Conservation (phyloP, 2,329 filamentous ascomycete genomes). For the Penicillium digitatum region DNA sequence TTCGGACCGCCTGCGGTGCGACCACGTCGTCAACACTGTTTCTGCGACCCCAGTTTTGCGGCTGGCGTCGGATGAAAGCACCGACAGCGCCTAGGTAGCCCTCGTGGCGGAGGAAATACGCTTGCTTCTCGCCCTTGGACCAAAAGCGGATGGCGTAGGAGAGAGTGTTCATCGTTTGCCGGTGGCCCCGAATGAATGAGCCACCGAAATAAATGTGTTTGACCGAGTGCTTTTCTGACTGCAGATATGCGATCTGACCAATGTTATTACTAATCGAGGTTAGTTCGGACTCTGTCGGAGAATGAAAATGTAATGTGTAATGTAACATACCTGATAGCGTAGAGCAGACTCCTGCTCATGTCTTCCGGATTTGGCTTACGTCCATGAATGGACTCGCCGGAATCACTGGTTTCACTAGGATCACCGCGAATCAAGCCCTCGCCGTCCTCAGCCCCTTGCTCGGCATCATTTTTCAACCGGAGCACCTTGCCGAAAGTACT, state of each 20-base stretch:
- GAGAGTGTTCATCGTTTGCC: constrained; percentile 96
- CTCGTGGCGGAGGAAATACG: constrained; percentile 92
- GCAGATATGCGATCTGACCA: constrained; percentile 95
- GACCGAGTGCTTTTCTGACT: constrained; percentile 87
- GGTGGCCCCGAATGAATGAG: constrained; percentile 91
- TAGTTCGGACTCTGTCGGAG: constrained; percentile 15
- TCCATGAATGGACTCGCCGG: constrained; percentile 32
- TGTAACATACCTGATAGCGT: constrained; percentile 67
- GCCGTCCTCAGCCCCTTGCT: constrained; percentile 70
- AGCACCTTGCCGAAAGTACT: constrained; percentile 97
- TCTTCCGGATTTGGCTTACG: constrained; percentile 70
- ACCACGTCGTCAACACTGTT: constrained; percentile 63
- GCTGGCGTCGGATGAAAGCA: constrained; percentile 87
- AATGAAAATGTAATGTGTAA: constrained; percentile 2
- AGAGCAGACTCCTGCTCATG: constrained; percentile 84
- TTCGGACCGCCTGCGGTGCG: constrained; percentile 27
- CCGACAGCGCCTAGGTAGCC: constrained; percentile 92
- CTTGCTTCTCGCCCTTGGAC: constrained; percentile 89
- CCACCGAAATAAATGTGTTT: constrained; percentile 97
- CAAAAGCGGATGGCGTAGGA: constrained; percentile 97
- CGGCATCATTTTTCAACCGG: constrained; percentile 81
- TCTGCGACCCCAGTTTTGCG: constrained; percentile 82
- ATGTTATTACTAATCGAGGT: constrained; percentile 75
- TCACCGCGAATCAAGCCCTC: constrained; percentile 53
- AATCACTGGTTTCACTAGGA: constrained; percentile 38